A percentile compares a stretch with the other conserved stretches of the same genome.
Evolutionary conservation across 305 asterid genomes (phyloP).

Genomic region (Ajuga reptans): DNA sequence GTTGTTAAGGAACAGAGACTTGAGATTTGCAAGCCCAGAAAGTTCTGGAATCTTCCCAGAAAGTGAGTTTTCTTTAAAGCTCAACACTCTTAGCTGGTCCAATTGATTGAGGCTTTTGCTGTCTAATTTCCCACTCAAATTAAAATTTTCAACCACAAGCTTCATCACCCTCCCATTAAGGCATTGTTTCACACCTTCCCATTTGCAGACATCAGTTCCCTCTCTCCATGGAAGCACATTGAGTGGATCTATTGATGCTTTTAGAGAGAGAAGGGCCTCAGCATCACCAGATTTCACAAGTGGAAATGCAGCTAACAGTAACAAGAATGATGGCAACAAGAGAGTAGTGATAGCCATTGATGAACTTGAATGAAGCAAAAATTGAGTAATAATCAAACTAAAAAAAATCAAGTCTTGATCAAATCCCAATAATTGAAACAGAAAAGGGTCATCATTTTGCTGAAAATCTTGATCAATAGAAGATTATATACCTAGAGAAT

Average conservation of each 20-base stretch:
- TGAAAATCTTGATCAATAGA: constrained; percentile 6
- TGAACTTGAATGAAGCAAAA: constrained; percentile 7
- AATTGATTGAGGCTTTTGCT: constrained; percentile 51
- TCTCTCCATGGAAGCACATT: constrained; percentile 53
- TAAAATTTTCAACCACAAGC: constrained; percentile 63
- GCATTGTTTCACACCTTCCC: constrained; percentile 80
- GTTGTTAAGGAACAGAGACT: constrained; percentile 56
- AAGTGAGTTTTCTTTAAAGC: constrained; percentile 64
- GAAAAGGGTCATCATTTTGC: neutral
- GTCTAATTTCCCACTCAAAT: constrained; percentile 56
- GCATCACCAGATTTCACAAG: constrained; percentile 57
- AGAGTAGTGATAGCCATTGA: constrained; percentile 15
- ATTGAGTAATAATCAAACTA: neutral
- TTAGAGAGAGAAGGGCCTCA: constrained; percentile 59
- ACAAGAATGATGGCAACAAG: constrained; percentile 16
- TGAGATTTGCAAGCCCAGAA: constrained; percentile 59
- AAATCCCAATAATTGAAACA: constrained; percentile 3
- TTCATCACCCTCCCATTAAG: constrained; percentile 62
- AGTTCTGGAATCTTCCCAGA: constrained; percentile 67
- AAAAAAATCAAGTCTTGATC: constrained; percentile 12
- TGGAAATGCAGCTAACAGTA: constrained; percentile 30
- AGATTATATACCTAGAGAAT: constrained; percentile 13
- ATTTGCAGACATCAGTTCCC: constrained; percentile 45
- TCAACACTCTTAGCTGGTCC: constrained; percentile 78
- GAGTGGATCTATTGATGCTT: constrained; percentile 48